These are phyloP conservation scores for Capsicum baccatum DNA, from an alignment of 257 asterid species.

Conservation along the genomic window DNA sequence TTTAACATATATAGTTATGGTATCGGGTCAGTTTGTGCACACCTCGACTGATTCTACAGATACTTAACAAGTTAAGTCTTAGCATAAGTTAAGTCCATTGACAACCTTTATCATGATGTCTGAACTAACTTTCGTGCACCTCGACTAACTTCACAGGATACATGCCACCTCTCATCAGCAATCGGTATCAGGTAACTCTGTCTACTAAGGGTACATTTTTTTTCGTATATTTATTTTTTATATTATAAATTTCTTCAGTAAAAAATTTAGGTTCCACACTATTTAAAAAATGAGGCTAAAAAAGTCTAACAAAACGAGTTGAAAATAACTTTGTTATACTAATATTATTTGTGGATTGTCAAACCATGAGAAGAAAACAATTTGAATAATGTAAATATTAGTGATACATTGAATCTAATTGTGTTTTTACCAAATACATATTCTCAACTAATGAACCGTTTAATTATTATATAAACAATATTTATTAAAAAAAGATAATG, in stretches of 20 bases:
- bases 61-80: background rate
- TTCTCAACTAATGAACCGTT: background rate
- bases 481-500: background rate
- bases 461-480: background rate
- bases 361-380: background rate
- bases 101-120: too few relatives aligned
- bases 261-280: background rate
- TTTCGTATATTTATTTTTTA: background rate
- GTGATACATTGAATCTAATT: slow-evolving; percentile 21
- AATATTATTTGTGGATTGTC: background rate
- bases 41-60: background rate
- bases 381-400: background rate
- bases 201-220: too few relatives aligned
- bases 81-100: background rate
- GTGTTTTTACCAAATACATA: background rate
- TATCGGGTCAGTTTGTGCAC: too few relatives aligned
- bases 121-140: too few relatives aligned
- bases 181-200: too few relatives aligned
- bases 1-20: too few relatives aligned
- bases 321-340: background rate
- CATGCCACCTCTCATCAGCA: too few relatives aligned
- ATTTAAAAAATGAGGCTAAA: background rate
- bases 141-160: too few relatives aligned
- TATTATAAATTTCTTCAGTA: background rate
- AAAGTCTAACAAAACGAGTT: background rate